Percentiles rank a stretch among this genome's conserved stretches.
These are phyloP conservation scores for Carex myosuroides DNA, from an alignment of 176 grass and related monocot genomes.

Conservation along the genomic window DNA sequence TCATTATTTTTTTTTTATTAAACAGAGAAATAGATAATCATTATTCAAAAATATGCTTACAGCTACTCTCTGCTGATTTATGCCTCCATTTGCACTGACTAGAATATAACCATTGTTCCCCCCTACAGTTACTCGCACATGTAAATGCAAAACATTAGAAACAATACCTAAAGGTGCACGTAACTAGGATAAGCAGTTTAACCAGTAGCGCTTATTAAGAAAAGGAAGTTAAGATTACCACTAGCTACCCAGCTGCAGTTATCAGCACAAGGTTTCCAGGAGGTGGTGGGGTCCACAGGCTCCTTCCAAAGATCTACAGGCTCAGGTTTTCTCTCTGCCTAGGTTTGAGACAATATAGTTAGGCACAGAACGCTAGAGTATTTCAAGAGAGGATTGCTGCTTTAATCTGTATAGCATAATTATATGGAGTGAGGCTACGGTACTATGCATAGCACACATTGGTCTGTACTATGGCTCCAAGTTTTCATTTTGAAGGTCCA, in stretches of 20 bases:
- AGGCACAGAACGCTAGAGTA: background rate
- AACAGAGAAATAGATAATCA: background rate
- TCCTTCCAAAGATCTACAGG: constrained; percentile 83
- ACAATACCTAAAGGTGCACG: background rate
- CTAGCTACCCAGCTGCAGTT: constrained; percentile 37
- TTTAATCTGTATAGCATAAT: background rate
- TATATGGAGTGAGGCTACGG: no score
- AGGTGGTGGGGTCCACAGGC: constrained; percentile 49
- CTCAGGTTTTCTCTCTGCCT: constrained; percentile 77
- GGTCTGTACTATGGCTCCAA: no score
- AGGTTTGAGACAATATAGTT: constrained; percentile 29
- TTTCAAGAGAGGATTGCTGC: background rate
- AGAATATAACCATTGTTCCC: constrained; percentile 69
- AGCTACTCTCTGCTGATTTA: constrained; percentile 97
- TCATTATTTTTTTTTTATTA: background rate
- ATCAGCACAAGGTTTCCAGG: constrained; percentile 78
- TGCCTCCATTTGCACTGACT: constrained; percentile 95
- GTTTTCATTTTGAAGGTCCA: no score
- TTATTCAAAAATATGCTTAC: constrained; percentile 40
- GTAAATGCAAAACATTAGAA: background rate
- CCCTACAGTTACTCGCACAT: constrained; percentile 35
- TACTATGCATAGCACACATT: no score
- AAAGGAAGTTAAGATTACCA: constrained; percentile 32
- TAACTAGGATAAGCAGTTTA: background rate
- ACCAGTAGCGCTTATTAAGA: background rate